Evolutionary conservation across 2,329 filamentous ascomycete genomes (phyloP).

Genomic region (Xylariaceae sp.): DNA sequence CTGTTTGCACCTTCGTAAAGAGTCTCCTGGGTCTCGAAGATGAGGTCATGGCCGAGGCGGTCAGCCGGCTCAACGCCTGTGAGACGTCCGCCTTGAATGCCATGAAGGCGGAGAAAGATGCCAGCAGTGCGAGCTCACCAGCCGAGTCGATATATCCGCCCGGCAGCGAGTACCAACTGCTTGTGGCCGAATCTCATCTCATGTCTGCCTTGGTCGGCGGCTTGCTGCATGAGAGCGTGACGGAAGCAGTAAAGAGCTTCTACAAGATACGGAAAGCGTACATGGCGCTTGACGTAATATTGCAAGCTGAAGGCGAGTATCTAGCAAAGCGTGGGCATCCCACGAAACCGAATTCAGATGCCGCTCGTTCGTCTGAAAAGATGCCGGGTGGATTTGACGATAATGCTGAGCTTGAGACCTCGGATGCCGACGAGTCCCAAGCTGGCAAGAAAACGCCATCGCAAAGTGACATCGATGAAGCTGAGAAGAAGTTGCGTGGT

Average conservation of each 20-base stretch:
- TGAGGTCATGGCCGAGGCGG: constrained; percentile 80
- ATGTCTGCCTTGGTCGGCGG: constrained; percentile 87
- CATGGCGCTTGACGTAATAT: constrained; percentile 71
- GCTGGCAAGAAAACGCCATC: constrained; percentile 42
- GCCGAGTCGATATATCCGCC: constrained; percentile 61
- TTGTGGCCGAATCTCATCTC: constrained; percentile 77
- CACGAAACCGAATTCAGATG: constrained; percentile 17
- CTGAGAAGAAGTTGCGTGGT: constrained; percentile 24
- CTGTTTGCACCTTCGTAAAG: constrained; percentile 77
- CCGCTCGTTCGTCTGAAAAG: constrained; percentile 16
- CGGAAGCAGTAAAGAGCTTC: constrained; percentile 85
- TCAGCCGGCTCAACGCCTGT: constrained; percentile 63
- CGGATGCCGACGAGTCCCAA: constrained; percentile 49
- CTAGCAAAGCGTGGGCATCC: constrained; percentile 35
- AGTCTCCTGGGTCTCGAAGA: constrained; percentile 90
- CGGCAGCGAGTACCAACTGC: constrained; percentile 81
- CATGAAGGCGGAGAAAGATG: constrained; percentile 66
- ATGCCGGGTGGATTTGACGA: constrained; percentile 26
- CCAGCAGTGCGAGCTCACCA: constrained; percentile 22
- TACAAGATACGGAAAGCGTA: constrained; percentile 90
- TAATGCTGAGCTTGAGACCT: constrained; percentile 44
- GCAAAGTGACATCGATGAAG: constrained; percentile 34
- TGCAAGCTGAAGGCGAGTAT: constrained; percentile 64
- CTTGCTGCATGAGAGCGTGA: constrained; percentile 84
- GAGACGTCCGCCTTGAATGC: constrained; percentile 73